Conservation (phyloP, 2,329 filamentous ascomycete genomes). For the Monosporascus sp. region DNA sequence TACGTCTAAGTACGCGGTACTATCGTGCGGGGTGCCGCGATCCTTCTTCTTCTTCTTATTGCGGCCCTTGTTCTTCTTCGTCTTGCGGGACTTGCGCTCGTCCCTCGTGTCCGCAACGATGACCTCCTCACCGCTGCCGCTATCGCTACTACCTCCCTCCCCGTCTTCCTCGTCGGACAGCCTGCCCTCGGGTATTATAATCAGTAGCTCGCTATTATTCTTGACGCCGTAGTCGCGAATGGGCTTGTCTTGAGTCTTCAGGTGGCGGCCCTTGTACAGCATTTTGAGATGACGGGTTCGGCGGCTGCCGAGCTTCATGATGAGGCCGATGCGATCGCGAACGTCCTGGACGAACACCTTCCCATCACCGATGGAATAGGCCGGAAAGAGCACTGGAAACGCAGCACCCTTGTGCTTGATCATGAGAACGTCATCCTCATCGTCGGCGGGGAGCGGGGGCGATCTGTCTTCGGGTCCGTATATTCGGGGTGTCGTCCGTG, state of each 20-base stretch:
- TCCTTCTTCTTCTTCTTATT: slow-evolving; percentile 33
- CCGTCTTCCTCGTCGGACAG: slow-evolving; percentile 32
- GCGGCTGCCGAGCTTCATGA: slow-evolving; percentile 58
- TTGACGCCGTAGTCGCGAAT: slow-evolving; percentile 58
- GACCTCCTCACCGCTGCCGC: slow-evolving; percentile 39
- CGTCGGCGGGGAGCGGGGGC: slow-evolving; percentile 27
- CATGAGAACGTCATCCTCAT: slow-evolving; percentile 65
- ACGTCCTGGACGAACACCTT: slow-evolving; percentile 64
- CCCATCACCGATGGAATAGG: slow-evolving; percentile 70
- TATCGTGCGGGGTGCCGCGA: slow-evolving; percentile 39
- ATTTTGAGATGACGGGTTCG: slow-evolving; percentile 55
- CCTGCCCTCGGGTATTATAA: slow-evolving; percentile 48
- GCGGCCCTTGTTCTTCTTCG: slow-evolving; percentile 37
- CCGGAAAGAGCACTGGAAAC: slow-evolving; percentile 68
- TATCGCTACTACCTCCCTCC: slow-evolving; percentile 3
- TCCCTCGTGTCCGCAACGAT: slow-evolving; percentile 38
- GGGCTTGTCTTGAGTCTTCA: slow-evolving; percentile 58
- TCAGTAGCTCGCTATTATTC: slow-evolving; percentile 57
- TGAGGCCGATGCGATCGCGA: slow-evolving; percentile 60
- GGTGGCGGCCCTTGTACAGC: slow-evolving; percentile 66
- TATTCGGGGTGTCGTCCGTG: slow-evolving; percentile 30
- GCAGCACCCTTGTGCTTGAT: slow-evolving; percentile 63
- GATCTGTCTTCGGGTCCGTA: slow-evolving; percentile 35
- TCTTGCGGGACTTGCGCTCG: slow-evolving; percentile 33
- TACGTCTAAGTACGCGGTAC: slow-evolving; percentile 35